Conservation (phyloP, 768 basidiomycete genomes). For the Fibroporia radiculosa region DNA sequence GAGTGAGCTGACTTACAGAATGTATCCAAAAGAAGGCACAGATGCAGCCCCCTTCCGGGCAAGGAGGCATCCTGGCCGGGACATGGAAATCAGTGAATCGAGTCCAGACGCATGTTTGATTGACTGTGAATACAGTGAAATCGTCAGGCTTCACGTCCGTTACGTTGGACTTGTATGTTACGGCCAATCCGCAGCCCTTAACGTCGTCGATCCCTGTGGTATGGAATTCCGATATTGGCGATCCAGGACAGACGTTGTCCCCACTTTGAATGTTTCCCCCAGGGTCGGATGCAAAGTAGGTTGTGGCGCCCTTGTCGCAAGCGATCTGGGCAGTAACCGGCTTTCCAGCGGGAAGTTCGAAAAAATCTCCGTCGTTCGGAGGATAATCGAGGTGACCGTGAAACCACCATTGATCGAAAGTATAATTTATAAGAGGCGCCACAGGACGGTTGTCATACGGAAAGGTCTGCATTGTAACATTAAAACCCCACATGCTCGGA, state of each 20-base stretch:
- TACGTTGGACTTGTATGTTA: constrained; percentile 66
- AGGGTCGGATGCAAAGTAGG: constrained; percentile 42
- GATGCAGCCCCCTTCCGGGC: constrained; percentile 52
- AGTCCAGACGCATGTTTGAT: constrained; percentile 69
- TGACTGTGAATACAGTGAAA: constrained; percentile 67
- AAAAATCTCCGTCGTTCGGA: constrained; percentile 47
- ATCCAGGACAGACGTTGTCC: constrained; percentile 45
- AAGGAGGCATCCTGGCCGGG: constrained; percentile 60
- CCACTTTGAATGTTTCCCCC: constrained; percentile 47
- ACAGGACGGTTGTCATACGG: constrained; percentile 61
- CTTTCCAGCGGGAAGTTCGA: constrained; percentile 53
- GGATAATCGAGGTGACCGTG: constrained; percentile 53
- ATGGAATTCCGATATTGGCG: constrained; percentile 39
- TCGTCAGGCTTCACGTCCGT: constrained; percentile 53
- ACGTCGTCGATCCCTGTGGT: constrained; percentile 47
- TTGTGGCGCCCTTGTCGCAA: constrained; percentile 54
- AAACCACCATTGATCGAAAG: constrained; percentile 49
- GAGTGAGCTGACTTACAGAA: constrained; percentile 35
- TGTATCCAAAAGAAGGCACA: constrained; percentile 77
- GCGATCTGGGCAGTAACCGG: constrained; percentile 45
- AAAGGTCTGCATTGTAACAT: constrained; percentile 48
- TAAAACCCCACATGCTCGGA: constrained; percentile 61
- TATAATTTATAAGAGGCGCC: constrained; percentile 28
- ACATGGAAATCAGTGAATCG: constrained; percentile 65
- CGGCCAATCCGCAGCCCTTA: constrained; percentile 61